These are phyloP conservation scores for Metschnikowia koreensis DNA, from an alignment of 805 yeast genomes.

Conservation along the genomic window DNA sequence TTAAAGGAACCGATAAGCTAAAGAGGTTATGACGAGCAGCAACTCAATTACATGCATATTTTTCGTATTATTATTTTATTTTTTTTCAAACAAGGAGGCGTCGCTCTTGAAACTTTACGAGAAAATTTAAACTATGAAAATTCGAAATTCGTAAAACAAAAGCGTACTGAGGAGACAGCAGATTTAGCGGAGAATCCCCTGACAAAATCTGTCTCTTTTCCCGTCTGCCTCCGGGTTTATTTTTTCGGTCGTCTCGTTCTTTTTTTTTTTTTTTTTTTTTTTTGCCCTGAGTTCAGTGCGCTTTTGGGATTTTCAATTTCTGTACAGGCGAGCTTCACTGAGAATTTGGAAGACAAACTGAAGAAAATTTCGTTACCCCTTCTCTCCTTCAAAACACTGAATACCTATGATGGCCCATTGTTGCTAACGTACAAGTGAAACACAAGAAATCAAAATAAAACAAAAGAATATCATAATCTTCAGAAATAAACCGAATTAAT, in stretches of 20 bases:
- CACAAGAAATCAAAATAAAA: neutral
- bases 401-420: constrained; percentile 10
- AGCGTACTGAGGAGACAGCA: too few relatives aligned
- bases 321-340: constrained; percentile 6
- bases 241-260: neutral
- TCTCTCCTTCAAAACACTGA: neutral
- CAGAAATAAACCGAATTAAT: neutral
- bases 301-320: neutral
- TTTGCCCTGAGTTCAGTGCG: neutral
- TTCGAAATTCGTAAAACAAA: too few relatives aligned
- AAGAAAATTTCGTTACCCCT: constrained; percentile 4
- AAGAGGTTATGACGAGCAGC: too few relatives aligned
- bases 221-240: neutral
- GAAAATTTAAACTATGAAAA: too few relatives aligned
- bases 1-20: too few relatives aligned
- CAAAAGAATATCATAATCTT: neutral
- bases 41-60: too few relatives aligned
- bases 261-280: neutral
- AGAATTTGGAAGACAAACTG: neutral
- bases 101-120: too few relatives aligned
- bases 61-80: too few relatives aligned
- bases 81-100: too few relatives aligned
- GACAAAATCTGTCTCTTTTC: too few relatives aligned
- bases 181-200: too few relatives aligned
- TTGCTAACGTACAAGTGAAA: constrained; percentile 9